These are phyloP conservation scores for Berberis thunbergii DNA, from an alignment of 164 flowering plant genomes.

Conservation along the genomic window DNA sequence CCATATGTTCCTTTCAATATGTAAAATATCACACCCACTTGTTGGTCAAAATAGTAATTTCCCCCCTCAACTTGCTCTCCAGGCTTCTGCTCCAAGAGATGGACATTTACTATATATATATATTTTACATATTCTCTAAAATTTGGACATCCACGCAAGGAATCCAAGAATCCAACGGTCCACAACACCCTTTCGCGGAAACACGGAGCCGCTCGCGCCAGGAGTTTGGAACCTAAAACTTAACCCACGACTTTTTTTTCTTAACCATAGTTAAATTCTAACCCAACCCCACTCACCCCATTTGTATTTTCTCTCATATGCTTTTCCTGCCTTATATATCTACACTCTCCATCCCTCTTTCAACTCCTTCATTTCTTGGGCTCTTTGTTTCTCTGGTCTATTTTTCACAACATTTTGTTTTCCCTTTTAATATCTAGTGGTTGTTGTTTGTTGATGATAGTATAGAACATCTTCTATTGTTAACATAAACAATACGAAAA, in stretches of 20 bases:
- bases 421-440: background rate
- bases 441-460: background rate
- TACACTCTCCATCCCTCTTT: background rate
- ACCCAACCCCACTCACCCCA: background rate
- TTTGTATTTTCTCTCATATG: background rate
- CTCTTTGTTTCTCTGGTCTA: background rate
- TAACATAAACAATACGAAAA: background rate
- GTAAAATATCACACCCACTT: no score
- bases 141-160: constrained; percentile 12
- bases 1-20: no score
- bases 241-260: no score
- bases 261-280: background rate
- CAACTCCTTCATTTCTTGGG: background rate
- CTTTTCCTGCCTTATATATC: constrained; percentile 7
- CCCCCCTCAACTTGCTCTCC: no score
- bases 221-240: constrained; percentile 47
- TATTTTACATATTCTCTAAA: no score
- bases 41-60: no score
- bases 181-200: constrained; percentile 58
- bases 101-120: no score
- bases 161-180: constrained; percentile 50
- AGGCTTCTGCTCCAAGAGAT: no score
- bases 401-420: background rate
- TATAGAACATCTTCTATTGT: background rate
- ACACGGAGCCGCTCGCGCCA: constrained; percentile 89